These are phyloP conservation scores for Stemphylium lycopersici DNA, from an alignment of 2,329 filamentous ascomycete genomes.

Conservation along the genomic window DNA sequence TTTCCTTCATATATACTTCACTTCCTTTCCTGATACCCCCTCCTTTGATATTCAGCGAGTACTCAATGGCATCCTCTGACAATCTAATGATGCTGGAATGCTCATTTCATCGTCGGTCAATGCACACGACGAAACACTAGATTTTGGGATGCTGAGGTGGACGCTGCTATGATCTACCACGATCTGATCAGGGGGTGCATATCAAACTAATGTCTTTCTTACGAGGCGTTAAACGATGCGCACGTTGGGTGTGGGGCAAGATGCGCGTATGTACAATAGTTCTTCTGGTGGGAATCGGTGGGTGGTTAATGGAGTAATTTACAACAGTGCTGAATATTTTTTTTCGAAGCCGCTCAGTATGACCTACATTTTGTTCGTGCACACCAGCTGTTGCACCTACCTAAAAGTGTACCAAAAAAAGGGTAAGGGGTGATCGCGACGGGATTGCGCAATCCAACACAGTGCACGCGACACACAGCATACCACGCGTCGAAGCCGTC, in stretches of 20 bases:
- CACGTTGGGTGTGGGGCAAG: background rate
- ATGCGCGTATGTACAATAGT: background rate
- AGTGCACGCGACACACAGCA: background rate
- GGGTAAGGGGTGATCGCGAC: background rate
- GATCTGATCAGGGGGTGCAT: background rate
- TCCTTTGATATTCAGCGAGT: slow-evolving; percentile 11
- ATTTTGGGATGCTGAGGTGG: slow-evolving; percentile 1
- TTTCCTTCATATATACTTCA: slow-evolving; percentile 10
- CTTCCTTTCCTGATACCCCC: slow-evolving; percentile 8
- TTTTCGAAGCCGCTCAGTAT: background rate
- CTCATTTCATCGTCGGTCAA: slow-evolving; percentile 18
- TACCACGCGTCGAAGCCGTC: background rate
- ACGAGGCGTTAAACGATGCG: background rate
- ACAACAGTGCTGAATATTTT: background rate
- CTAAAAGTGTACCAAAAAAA: background rate
- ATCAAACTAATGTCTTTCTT: background rate
- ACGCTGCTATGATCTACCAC: slow-evolving; percentile 2
- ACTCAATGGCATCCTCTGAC: slow-evolving; percentile 7
- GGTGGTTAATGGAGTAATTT: background rate
- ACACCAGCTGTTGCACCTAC: background rate
- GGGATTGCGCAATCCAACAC: background rate
- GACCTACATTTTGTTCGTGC: background rate
- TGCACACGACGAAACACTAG: slow-evolving; percentile 4
- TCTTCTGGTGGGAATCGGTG: too few species aligned
- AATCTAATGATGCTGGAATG: slow-evolving; percentile 31